Base-by-base conservation (phyloP, 345 rosid species). In the Populus alba region DNA sequence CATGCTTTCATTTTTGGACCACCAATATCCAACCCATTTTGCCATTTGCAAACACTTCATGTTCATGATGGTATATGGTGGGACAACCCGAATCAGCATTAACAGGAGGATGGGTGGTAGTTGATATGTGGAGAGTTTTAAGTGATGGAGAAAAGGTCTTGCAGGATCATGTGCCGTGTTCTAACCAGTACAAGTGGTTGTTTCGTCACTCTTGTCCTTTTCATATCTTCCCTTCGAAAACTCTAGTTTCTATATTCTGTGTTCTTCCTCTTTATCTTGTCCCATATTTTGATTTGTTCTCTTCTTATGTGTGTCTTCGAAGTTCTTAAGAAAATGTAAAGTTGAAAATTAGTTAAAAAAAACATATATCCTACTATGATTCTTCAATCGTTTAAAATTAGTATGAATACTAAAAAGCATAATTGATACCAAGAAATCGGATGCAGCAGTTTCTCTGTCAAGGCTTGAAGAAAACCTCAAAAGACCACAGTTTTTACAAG, bases 171-270 rank as follows among this genome's bases (percentile, higher is more conserved):
- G 82, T 66, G 81, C 55, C 15, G 38, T 7, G 29, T 6, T 35
- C 70, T 78, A 66, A 81, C 77, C 23, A 53, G 27, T 53, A 59
- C 22, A 39, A 66, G 81, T 80, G 80, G 41, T 75, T 78, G 86
- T 75, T 81, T 81, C 81, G 81, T 81, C 73, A 65, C 63, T 43
- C 69, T 41, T 18, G 23, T 41, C 49, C 3, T 57, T n/a, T n/a
- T 18, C 57, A 65, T 47, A 33, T 9, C 18, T 49, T 37, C 73
- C 33, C 41, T 59, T 67, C 38, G 45, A 59, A 47, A 59, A 57
- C 47, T 45, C 38, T 23, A 16, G 41, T 16, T 29, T 18, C 39
- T 79, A 69, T 57, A 53, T 41, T 43, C 78, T 27, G 59, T 15
- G 47, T 37, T 47, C 25, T 68, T 51, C 62, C 49, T 73, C 68